phyloP scores from a whole-genome alignment of 208 protist genomes.

The Borovskyia barvae region DNA sequence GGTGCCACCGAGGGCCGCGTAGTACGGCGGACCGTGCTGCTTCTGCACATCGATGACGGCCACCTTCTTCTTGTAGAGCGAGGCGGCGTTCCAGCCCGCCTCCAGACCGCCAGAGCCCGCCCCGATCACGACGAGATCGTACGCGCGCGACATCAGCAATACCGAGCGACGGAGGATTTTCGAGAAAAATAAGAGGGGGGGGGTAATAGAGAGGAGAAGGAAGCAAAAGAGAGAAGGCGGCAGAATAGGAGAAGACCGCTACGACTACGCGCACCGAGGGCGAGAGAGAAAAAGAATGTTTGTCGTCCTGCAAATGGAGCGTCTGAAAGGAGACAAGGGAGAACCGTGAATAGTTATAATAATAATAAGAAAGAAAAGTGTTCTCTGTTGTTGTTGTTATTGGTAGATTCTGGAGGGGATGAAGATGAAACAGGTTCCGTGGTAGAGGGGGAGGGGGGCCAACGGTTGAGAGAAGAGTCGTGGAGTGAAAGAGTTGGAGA shows the following conservation, averaged over 20 bases:
- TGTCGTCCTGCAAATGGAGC: neutral
- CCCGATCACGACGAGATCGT: conserved; percentile 90
- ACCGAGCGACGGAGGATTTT: conserved; percentile 54
- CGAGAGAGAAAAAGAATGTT: neutral
- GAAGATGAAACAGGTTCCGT: too few relatives aligned
- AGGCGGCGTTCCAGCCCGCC: conserved; percentile 83
- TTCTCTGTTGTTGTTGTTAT: too few relatives aligned
- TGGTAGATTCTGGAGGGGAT: too few relatives aligned
- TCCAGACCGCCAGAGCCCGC: conserved; percentile 87
- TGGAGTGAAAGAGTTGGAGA: too few relatives aligned
- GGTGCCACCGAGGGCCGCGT: conserved; percentile 76
- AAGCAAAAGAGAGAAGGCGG: neutral
- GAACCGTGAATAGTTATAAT: too few relatives aligned
- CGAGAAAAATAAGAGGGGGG: neutral
- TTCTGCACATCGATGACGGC: conserved; percentile 85
- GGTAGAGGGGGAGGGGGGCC: too few relatives aligned
- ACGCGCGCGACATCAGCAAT: conserved; percentile 58
- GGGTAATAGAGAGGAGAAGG: neutral
- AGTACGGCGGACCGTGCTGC: conserved; percentile 76
- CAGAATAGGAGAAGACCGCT: neutral
- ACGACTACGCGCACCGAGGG: neutral
- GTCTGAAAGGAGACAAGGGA: too few relatives aligned
- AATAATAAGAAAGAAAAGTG: too few relatives aligned
- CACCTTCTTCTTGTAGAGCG: conserved; percentile 84
- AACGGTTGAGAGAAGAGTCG: too few relatives aligned